Conservation (phyloP, 2,329 filamentous ascomycete genomes). For the Stagonosporopsis cucurbitacearum region DNA sequence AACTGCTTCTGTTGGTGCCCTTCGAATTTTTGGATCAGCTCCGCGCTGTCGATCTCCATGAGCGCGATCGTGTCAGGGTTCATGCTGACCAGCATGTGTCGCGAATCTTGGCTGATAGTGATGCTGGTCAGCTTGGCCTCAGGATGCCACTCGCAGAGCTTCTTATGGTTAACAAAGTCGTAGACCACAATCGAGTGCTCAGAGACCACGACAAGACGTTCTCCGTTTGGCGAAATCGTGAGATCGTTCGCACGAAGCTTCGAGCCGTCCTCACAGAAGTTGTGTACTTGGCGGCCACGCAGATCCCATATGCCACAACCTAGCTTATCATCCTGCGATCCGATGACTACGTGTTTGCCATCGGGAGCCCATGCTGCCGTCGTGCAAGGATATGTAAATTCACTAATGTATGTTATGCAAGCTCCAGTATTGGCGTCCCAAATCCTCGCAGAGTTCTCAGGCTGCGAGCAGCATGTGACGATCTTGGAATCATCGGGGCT, state of each 20-base stretch:
- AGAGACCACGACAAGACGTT: slow-evolving; percentile 79
- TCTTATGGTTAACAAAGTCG: slow-evolving; percentile 75
- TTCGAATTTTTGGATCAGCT: slow-evolving; percentile 74
- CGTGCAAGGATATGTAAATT: slow-evolving; percentile 84
- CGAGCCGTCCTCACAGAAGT: slow-evolving; percentile 63
- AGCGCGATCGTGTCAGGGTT: slow-evolving; percentile 77
- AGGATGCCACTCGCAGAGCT: slow-evolving; percentile 75
- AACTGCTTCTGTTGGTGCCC: slow-evolving; percentile 78
- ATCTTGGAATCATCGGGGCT: slow-evolving; percentile 89
- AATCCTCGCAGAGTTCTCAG: slow-evolving; percentile 71
- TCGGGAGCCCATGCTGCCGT: slow-evolving; percentile 89
- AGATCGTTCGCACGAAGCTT: slow-evolving; percentile 82
- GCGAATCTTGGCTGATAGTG: slow-evolving; percentile 80
- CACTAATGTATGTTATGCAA: slow-evolving; percentile 65
- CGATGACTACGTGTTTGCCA: slow-evolving; percentile 77
- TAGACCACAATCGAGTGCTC: slow-evolving; percentile 78
- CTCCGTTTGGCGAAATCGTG: slow-evolving; percentile 80
- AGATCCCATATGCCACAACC: slow-evolving; percentile 65
- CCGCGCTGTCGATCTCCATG: slow-evolving; percentile 75
- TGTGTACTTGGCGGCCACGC: slow-evolving; percentile 65
- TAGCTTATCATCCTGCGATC: slow-evolving; percentile 48
- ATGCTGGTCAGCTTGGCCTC: slow-evolving; percentile 79
- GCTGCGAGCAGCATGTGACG: slow-evolving; percentile 76
- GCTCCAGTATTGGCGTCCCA: slow-evolving; percentile 67
- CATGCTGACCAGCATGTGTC: slow-evolving; percentile 81